Conservation (phyloP, 352 stramenopile genomes). For the Phytophthora tubulina region DNA sequence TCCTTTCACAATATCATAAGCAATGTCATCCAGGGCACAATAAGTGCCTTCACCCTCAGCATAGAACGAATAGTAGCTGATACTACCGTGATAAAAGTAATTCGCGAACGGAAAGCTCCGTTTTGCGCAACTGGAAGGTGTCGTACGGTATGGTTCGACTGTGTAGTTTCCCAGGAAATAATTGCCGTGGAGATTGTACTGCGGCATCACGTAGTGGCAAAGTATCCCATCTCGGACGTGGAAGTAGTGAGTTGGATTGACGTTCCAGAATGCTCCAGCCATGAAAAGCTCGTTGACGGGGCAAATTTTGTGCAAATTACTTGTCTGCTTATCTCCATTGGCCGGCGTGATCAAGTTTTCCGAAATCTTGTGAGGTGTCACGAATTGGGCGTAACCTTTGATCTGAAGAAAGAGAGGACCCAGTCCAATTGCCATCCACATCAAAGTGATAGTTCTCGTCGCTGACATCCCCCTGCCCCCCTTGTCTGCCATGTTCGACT, state of each 20-base stretch:
- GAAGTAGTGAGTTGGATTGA: constrained; percentile 17
- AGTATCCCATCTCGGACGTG: constrained; percentile 1
- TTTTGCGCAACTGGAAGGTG: background rate
- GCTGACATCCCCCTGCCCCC: background rate
- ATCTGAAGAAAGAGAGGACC: constrained; percentile 38
- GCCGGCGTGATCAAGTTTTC: constrained; percentile 3
- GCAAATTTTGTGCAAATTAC: constrained; percentile 10
- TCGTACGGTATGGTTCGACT: constrained; percentile 5
- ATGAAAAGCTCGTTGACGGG: constrained; percentile 24
- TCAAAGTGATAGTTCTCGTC: background rate
- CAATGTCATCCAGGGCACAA: constrained; percentile 17
- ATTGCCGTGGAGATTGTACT: constrained; percentile 18
- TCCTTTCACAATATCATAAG: constrained; percentile 19
- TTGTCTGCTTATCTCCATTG: background rate
- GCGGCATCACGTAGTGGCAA: constrained; percentile 24
- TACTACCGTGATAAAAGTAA: constrained; percentile 21
- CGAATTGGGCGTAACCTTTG: constrained; percentile 21
- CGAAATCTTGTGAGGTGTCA: constrained; percentile 32
- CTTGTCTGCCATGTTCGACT: too few relatives aligned
- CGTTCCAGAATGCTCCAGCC: constrained; percentile 32
- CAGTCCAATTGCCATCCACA: constrained; percentile 17
- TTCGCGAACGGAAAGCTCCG: constrained; percentile 4
- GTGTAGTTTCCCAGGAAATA: constrained; percentile 13
- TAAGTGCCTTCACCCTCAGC: constrained; percentile 28
- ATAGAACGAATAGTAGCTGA: constrained; percentile 18